Base-by-base conservation (phyloP, 176 grass and related monocot genomes). In the Saccharum spontaneum region DNA sequence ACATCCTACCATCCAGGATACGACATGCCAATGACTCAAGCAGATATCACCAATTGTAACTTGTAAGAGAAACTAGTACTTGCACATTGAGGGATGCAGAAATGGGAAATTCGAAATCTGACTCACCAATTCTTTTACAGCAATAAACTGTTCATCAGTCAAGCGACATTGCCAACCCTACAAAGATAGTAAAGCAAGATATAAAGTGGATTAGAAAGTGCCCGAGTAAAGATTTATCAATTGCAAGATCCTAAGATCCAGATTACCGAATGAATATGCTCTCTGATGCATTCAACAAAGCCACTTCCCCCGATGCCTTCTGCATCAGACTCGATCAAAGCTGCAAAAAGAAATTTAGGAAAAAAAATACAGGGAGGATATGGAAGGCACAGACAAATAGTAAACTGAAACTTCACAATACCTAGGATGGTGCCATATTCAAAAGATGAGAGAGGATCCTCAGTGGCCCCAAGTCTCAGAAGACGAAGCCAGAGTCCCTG, bases 401-500 rank as follows among this genome's bases (percentile, higher is more conserved):
- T 52, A 79, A 82, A 73, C 11, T 75, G 45, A 77, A 85, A 85
- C 37, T 73, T 82, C 72, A 87, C 40, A 37, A 87, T 98, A 99
- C 97, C 97, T 91, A 99, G 93, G 90, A 99, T 99, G 52, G 97
- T 99, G 90, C 97, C 97, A 83, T 99, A 99, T 96, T 99, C 97
- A 76, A 99, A 99, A 79, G 97, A 99, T 79, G 97, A 99, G 80
- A 99, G 97, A 73, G 97, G 97, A 91, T 99, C 97, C 72, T 99
- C 97, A 63, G 97, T 99, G 82, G 91, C 93, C 70, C 97, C 91
- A 89, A 99, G 97, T 85, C 93, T 94, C 62, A 99, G 88, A 82
- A 99, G 88, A 89, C 94, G 93, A 80, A 94, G 86, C 97, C 97
- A 99, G 41, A 99, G 91, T 86, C 97, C 93, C 97, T 99, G 83